These are phyloP conservation scores for Brassica napus DNA, from an alignment of 345 rosid species.

Conservation along the genomic window DNA sequence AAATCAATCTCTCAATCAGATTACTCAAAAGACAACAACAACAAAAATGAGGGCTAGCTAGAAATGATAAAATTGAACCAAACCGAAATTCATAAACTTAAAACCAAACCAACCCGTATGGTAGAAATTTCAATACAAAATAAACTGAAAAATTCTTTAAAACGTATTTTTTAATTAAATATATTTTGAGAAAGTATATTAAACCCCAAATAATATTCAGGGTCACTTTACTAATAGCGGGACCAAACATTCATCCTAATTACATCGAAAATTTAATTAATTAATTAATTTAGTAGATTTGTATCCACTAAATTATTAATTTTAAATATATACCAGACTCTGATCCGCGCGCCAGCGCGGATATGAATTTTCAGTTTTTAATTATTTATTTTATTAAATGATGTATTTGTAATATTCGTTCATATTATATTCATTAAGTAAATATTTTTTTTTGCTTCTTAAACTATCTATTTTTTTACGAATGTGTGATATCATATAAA, in stretches of 20 bases:
- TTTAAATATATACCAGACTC: too few species aligned
- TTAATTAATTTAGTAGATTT: not conserved
- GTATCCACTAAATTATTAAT: not conserved
- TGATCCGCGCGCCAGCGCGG: too few species aligned
- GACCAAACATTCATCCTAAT: not conserved
- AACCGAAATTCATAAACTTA: not conserved
- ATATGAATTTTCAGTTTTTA: too few species aligned
- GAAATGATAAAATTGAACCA: not conserved
- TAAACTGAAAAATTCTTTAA: not conserved
- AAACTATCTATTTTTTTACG: too few species aligned
- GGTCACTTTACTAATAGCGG: not conserved
- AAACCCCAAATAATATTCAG: not conserved
- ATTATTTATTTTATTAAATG: too few species aligned
- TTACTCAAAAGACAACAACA: not conserved
- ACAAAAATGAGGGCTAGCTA: not conserved
- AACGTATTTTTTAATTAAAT: not conserved
- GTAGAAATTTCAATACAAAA: not conserved
- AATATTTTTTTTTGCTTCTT: too few species aligned
- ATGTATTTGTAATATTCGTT: too few species aligned
- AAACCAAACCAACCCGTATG: not conserved
- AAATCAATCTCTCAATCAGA: not conserved
- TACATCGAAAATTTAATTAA: too few species aligned
- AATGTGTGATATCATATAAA: too few species aligned
- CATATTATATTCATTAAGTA: too few species aligned
- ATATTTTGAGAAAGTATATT: not conserved